These are phyloP conservation scores for Barnettozyma hawaiiensis DNA, from an alignment of 1,139 yeast species.

Conservation along the genomic window DNA sequence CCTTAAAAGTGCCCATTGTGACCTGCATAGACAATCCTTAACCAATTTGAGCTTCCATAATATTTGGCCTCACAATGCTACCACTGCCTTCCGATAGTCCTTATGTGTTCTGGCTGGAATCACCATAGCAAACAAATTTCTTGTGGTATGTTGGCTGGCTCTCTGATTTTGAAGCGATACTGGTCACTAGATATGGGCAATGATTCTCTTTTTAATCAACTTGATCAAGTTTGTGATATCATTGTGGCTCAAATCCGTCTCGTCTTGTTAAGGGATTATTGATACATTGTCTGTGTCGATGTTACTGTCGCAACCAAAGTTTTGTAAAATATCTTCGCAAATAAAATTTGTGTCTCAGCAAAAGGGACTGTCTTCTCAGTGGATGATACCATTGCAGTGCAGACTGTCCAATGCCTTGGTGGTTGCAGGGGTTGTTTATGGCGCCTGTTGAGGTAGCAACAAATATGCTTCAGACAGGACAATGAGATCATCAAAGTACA, in stretches of 20 bases:
- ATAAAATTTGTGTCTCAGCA: too few relatives aligned
- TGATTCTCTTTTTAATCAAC: neutral
- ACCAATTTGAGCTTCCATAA: neutral
- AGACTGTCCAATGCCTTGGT: too few relatives aligned
- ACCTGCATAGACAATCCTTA: conserved; percentile 1
- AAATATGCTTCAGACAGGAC: too few relatives aligned
- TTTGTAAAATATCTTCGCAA: too few relatives aligned
- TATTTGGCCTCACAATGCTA: conserved; percentile 2
- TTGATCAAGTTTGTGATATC: conserved; percentile 1
- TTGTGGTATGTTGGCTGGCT: conserved; percentile 4
- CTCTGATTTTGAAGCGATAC: neutral
- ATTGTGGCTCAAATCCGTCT: neutral
- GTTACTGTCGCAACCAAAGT: neutral
- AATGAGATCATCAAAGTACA: too few relatives aligned
- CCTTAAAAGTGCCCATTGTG: neutral
- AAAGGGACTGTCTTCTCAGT: too few relatives aligned
- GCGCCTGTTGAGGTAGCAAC: too few relatives aligned
- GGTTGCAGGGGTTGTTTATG: too few relatives aligned
- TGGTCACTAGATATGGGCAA: neutral
- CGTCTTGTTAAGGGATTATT: neutral
- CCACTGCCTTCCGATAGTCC: neutral
- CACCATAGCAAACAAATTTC: conserved; percentile 3
- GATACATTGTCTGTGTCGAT: neutral
- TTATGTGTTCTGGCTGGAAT: neutral
- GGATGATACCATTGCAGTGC: too few relatives aligned